Evolutionary conservation across 345 rosid species (phyloP), one percentile per base, ranked within the genome.

Genomic region (Arabis hirsuta): DNA sequence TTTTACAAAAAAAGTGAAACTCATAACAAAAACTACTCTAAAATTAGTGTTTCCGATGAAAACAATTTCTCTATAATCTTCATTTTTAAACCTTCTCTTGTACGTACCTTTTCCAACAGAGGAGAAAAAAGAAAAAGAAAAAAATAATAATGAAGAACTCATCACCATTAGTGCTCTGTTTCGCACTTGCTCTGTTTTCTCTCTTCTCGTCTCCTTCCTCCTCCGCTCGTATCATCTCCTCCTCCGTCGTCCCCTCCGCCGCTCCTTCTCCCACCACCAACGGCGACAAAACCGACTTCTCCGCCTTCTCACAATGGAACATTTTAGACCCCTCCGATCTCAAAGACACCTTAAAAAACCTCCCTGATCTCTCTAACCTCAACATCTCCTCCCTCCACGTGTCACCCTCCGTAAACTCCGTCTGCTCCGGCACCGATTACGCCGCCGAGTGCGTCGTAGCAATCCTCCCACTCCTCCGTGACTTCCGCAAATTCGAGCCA

Each of bases 381-480:
- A 69, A 69, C 65, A 55, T 69, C 45, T 69, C 73, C 2, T 56
- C 64, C 20, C 56, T 69, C 45, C 64, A 58, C 54, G 36, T 58
- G 13, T 46, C 65, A 7, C 55, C 73, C 22, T 2, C 29, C 65
- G 43, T 69, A 4, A 16, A 57, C 22, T 19, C 73, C 31, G 12
- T 69, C 2, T 69, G 73, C 26, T 57, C 73, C 32, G 55, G 46
- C 31, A 69, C 73, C 22, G 73, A 69, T 19, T 47, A 69, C 65
- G 46, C 46, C 65, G 65, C 34, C 13, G 64, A 55, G 57, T 57
- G 73, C 65, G 14, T 57, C 46, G 32, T 58, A 45, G 57, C 73
- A 32, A 69, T 69, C 65, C 73, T 69, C 20, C 73, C 73, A 38
- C 51, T 69, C 34, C 73, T 69, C 46, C 55, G 46, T 22, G 34